A percentile compares a stretch with the other conserved stretches of the same genome.
These are phyloP conservation scores for Aspergillus sclerotialis DNA, from an alignment of 2,329 filamentous ascomycete species.

Conservation along the genomic window DNA sequence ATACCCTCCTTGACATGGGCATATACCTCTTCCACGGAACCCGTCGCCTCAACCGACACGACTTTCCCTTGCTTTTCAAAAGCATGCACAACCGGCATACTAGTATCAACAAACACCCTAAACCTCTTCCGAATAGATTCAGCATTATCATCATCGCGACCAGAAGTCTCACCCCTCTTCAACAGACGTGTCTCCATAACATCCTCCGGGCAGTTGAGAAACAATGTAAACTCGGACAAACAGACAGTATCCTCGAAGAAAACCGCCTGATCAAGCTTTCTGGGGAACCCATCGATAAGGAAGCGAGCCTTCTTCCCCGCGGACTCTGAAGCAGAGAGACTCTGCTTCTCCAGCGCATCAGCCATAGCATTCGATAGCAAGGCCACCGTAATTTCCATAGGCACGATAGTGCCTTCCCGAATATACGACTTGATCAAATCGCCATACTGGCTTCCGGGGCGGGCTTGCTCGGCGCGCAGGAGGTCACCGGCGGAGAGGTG, in stretches of 20 bases:
- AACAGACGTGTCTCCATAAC: slow-evolving; percentile 79
- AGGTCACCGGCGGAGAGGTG: slow-evolving; percentile 93
- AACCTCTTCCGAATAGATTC: slow-evolving; percentile 97
- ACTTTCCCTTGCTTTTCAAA: slow-evolving; percentile 72
- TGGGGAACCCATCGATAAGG: slow-evolving; percentile 75
- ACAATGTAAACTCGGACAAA: slow-evolving; percentile 75
- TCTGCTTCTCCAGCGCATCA: slow-evolving; percentile 50
- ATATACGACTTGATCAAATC: slow-evolving; percentile 90
- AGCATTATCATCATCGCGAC: slow-evolving; percentile 84
- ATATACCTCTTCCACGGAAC: slow-evolving; percentile 59
- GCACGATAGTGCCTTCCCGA: slow-evolving; percentile 89
- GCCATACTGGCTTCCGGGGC: slow-evolving; percentile 79
- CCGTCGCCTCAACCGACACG: slow-evolving; percentile 69
- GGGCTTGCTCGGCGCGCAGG: slow-evolving; percentile 85
- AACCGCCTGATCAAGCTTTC: slow-evolving; percentile 93
- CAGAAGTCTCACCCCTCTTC: slow-evolving; percentile 87
- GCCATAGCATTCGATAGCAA: slow-evolving; percentile 91
- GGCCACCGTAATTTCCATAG: slow-evolving; percentile 96
- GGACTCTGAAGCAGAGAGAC: slow-evolving; percentile 31
- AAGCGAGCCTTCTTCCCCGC: slow-evolving; percentile 61
- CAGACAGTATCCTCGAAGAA: slow-evolving; percentile 91
- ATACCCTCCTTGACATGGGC: slow-evolving; percentile 45
- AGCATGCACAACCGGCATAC: slow-evolving; percentile 91
- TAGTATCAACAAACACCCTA: slow-evolving; percentile 86
- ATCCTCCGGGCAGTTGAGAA: slow-evolving; percentile 87